Base-by-base conservation (phyloP, 305 asterid genomes). In the Fraxinus angustifolia region DNA sequence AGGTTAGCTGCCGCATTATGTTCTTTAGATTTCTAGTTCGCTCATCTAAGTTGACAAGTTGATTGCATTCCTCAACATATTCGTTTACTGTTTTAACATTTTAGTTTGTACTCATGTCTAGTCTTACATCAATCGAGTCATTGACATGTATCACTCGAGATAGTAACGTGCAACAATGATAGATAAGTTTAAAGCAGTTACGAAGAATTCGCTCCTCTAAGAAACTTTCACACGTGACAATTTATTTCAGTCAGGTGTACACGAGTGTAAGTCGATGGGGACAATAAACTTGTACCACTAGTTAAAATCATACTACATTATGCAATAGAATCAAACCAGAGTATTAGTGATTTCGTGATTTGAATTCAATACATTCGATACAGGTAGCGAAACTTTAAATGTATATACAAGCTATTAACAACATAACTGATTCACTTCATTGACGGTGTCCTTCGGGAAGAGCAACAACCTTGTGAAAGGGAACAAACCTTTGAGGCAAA, bases 401-500 rank as follows among this genome's bases (percentile, higher is more conserved):
- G 6, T 68, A 65, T 26, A 80, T 68, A 68, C 75, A 68, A 68
- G 38, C 40, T 81, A 34, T 75, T 10, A 77, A 82, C 45, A 83
- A 28, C 40, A 14, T 28, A 68, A 68, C 21, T 68, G 74, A 14
- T 0, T 12, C 2, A 68, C 17, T 31, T 68, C 92, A 96, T 83
- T 92, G 97, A 14, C 92, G 92, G 85, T 92, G 91, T 79, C 94
- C 97, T 23, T 92, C 97, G 0, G 98, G 99, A 73, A 96, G 97
- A 80, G 96, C 90, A 50, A 96, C 99, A 30, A 96, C 98, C 82
- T 91, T 88, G 86, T 94, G 94, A 91, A 94, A 96, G 58, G 99
- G 97, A 26, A 96, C 96, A 16, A 31, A 79, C 78, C 98, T 89
- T 83, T 84, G 92, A 6, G 99, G 99, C 87, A 96, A 84, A 35